Evolutionary conservation across 805 yeast species (phyloP).

Genomic region (Hanseniaspora thailandica): DNA sequence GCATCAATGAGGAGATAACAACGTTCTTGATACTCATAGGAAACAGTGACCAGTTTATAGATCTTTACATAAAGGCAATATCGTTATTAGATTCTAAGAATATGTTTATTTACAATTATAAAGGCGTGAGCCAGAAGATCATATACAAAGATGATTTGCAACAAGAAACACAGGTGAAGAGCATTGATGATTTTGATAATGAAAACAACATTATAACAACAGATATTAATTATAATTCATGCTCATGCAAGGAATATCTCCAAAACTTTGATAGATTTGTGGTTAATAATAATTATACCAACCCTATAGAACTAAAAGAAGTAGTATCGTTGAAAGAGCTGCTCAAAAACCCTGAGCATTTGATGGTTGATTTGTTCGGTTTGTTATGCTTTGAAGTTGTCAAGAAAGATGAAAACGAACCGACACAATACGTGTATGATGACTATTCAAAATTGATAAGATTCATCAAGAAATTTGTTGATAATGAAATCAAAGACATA

Average conservation of each 20-base stretch:
- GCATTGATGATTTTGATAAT: constrained; percentile 17
- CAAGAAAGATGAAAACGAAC: neutral
- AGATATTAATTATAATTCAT: constrained; percentile 26
- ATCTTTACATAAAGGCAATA: constrained; percentile 26
- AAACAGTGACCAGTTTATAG: constrained; percentile 26
- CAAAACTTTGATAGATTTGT: constrained; percentile 1
- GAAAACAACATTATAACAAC: constrained; percentile 22
- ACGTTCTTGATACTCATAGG: constrained; percentile 20
- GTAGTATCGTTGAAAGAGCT: constrained; percentile 1
- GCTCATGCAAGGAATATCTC: constrained; percentile 27
- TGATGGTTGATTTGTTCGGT: constrained; percentile 9
- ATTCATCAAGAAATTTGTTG: neutral
- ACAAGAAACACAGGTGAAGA: neutral
- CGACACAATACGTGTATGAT: neutral
- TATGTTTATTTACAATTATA: constrained; percentile 26
- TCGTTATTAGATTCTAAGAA: constrained; percentile 28
- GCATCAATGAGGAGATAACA: constrained; percentile 23
- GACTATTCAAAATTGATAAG: neutral
- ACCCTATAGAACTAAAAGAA: constrained; percentile 7
- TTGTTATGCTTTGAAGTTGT: neutral
- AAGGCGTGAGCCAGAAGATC: neutral
- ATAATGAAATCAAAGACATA: neutral
- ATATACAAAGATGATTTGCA: neutral
- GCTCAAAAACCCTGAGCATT: neutral
- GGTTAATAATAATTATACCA: neutral